Evolutionary conservation across 2,329 filamentous ascomycete species (phyloP).

Genomic region (Neonectria punicea): DNA sequence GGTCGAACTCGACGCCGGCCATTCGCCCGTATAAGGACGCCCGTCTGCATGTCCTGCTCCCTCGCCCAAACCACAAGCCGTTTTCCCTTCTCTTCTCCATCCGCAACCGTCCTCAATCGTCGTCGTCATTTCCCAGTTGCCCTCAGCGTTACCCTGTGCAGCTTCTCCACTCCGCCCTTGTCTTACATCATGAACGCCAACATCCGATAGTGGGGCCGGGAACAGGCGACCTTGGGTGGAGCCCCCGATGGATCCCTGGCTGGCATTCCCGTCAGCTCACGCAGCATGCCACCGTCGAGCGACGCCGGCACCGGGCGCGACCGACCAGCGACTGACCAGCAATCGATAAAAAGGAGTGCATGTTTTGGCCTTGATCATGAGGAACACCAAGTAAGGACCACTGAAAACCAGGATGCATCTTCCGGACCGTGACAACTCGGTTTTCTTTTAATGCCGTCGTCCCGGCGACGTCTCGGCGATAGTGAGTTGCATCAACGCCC

Average conservation of each 20-base stretch:
- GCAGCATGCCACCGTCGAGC: constrained; percentile 42
- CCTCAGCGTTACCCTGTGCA: constrained; percentile 10
- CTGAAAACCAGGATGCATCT: constrained; percentile 2
- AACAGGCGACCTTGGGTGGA: constrained; percentile 44
- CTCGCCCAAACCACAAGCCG: constrained; percentile 15
- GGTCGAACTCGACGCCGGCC: neutral
- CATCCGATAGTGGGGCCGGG: constrained; percentile 45
- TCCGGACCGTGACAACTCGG: constrained; percentile 2
- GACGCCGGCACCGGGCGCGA: constrained; percentile 32
- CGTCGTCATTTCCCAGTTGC: constrained; percentile 12
- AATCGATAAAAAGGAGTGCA: constrained; percentile 27
- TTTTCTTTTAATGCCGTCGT: constrained; percentile 20
- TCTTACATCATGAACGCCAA: constrained; percentile 38
- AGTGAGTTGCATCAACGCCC: neutral
- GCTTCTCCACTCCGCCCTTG: constrained; percentile 29
- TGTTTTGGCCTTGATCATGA: constrained; percentile 35
- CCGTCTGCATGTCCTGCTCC: constrained; percentile 34
- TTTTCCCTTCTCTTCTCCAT: constrained; percentile 13
- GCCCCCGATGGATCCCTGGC: constrained; percentile 37
- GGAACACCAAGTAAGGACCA: neutral
- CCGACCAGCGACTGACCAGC: constrained; percentile 29
- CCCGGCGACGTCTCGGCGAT: constrained; percentile 11
- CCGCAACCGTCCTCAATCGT: neutral
- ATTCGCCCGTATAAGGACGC: constrained; percentile 38
- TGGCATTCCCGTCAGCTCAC: constrained; percentile 37